Percentiles rank a stretch among this genome's conserved stretches.
Evolutionary conservation across 2,329 filamentous ascomycete genomes (phyloP).

Genomic region (Diplodia scrobiculata): DNA sequence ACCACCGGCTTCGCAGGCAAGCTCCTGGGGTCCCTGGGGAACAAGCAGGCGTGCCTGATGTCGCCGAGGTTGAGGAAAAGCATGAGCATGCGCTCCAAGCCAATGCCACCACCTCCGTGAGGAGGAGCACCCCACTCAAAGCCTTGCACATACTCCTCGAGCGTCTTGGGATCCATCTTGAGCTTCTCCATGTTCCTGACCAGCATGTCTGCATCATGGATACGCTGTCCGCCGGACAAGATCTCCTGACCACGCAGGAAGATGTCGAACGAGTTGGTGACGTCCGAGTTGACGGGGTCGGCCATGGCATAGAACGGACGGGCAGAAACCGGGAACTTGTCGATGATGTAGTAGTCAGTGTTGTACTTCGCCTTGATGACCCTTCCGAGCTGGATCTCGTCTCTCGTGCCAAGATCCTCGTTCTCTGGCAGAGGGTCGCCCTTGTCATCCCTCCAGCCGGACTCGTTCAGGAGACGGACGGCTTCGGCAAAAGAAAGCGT

Average conservation of each 20-base stretch:
- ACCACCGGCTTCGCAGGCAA: conserved; percentile 68
- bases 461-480: conserved; percentile 76
- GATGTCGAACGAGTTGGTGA: conserved; percentile 93
- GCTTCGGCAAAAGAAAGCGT: conserved; percentile 78
- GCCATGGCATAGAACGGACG: conserved; percentile 92
- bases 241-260: conserved; percentile 94
- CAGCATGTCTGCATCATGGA: conserved; percentile 76
- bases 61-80: conserved; percentile 84
- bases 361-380: conserved; percentile 82
- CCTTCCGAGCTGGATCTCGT: conserved; percentile 82
- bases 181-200: conserved; percentile 73
- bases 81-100: conserved; percentile 84
- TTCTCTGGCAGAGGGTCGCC: conserved; percentile 69
- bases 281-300: conserved; percentile 68
- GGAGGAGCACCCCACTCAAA: conserved; percentile 88
- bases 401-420: conserved; percentile 80
- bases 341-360: conserved; percentile 90
- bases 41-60: conserved; percentile 83
- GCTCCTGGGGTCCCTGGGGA: conserved; percentile 85
- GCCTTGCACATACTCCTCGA: conserved; percentile 87
- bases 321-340: conserved; percentile 84
- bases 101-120: conserved; percentile 87
- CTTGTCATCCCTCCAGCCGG: conserved; percentile 75
- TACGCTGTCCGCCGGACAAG: conserved; percentile 88
- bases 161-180: conserved; percentile 75